Base-by-base conservation (phyloP, 352 stramenopile species). In the Plasmopara muralis region DNA sequence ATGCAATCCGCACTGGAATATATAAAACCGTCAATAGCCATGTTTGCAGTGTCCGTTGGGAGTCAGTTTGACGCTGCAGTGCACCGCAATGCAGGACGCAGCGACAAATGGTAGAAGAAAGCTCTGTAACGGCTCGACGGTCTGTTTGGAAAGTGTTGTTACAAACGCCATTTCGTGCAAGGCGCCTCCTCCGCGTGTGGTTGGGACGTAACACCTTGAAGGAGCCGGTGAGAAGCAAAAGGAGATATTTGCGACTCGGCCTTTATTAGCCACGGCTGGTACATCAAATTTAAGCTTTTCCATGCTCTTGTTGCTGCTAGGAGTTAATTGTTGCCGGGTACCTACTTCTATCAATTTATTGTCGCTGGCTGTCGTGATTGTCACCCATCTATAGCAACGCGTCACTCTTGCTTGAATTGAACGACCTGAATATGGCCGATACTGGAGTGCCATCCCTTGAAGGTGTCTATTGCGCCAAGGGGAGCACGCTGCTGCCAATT, bases 401-500 rank as follows among this genome's bases (percentile, higher is more conserved):
- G 7, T 41, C n/a, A 1, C 20, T 25, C 3, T 25, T 25, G 20
- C 20, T 41, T 15, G 12, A 41, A 15, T 2, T 18, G 4, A 41
- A 16, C 14, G 37, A 41, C 37, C 37, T 12, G 6, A 35, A 13
- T 16, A 74, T 74, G 62, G 47, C 43, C 6, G 34, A 55, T 12
- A 31, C 44, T 9, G 46, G 34, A 7, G 8, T 56, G 20, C 46
- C 49, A 9, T 47, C 55, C 8, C 33, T 43, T 1, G 45, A 56
- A 43, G 52, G 50, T 47, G 58, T 50, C 0, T 59, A 77, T 42
- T 89, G 77, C 48, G 73, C 69, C 0, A 55, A 59, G 6, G 58
- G 52, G 9, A 85, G 67, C 52, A 71, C 54, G 45, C 56, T 84
- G 34, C 66, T 92, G 2, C 78, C 77, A 0, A 53, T 89, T 5